These are phyloP conservation scores for Phaffia australis DNA, from an alignment of 768 basidiomycete species.

Conservation along the genomic window DNA sequence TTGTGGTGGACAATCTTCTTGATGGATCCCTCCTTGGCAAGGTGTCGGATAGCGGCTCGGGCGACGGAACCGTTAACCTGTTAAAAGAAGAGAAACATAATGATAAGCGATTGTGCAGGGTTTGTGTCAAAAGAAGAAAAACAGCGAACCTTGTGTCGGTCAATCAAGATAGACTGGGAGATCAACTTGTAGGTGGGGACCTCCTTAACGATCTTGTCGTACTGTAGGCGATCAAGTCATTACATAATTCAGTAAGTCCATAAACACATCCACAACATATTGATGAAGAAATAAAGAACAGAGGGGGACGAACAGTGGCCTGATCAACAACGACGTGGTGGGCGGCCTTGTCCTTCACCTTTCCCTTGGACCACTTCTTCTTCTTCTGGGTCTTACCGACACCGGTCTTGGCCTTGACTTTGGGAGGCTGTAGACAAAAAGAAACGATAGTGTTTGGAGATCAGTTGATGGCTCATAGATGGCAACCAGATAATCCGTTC, in stretches of 20 bases:
- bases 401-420: conserved; percentile 32
- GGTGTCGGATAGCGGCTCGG: conserved; percentile 74
- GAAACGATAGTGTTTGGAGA: not conserved
- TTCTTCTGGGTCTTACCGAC: conserved; percentile 91
- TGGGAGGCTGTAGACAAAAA: conserved; percentile 17
- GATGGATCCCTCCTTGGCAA: conserved; percentile 88
- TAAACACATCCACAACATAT: not conserved
- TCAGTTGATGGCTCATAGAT: not conserved
- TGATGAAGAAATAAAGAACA: conserved; percentile 38
- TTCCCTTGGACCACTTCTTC: conserved; percentile 99
- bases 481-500: conserved; percentile 2
- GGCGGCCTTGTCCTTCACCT: conserved; percentile 99
- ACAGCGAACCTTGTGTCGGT: conserved; percentile 61
- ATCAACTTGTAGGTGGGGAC: conserved; percentile 98
- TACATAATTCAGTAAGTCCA: too few species aligned
- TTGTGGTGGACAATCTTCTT: conserved; percentile 95
- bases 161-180: conserved; percentile 90
- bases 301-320: conserved; percentile 43
- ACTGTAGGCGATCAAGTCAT: conserved; percentile 2
- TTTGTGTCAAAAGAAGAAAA: too few species aligned
- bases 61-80: conserved; percentile 83
- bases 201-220: conserved; percentile 73
- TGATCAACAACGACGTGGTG: conserved; percentile 95
- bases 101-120: not conserved
- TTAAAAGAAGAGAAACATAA: not conserved